Base-by-base conservation (phyloP, 495 filamentous ascomycete species). In the Xylona heveae region DNA sequence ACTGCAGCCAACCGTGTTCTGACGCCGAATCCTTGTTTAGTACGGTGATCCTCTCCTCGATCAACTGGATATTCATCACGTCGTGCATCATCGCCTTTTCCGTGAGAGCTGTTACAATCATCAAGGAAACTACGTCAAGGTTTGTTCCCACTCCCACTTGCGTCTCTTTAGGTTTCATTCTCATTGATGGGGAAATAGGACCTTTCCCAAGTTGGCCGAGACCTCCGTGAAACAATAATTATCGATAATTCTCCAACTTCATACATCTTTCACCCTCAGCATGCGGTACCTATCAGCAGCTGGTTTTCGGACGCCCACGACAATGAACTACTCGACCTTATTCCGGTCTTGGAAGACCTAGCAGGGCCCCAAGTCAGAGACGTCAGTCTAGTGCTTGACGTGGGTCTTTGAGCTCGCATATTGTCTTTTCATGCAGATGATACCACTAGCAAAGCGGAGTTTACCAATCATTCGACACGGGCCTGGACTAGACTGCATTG, bases 251-350 rank as follows among this genome's bases (percentile, higher is more conserved):
- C 88, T 15, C 90, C 88, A 12, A 99, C 90, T 10, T 93, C 84
- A 14, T 99, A 99, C 55, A 95, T 95, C 46, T 99, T 99, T 62
- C 88, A 99, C 44, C 88, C 90, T 9, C 85, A 99, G 59, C 88
- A 99, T 53, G 88, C 88, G 36, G 88, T 99, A 28, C 88, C 88
- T 15, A 99, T 99, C 57, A 94, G 85, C 66, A 94, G 85, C 65
- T 99, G 88, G 88, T 99, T 99, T 61, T 94, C 84, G 45, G 88
- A 99, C 58, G 88, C 90, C 35, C 88, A 99, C 55, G 88, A 99
- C 59, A 99, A 99, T 53, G 88, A 99, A 62, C 68, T 99, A 37
- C 64, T 99, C 44, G 88, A 99, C 49, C 62, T 99, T 38, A 99
- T 99, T 48, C 88, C 88, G 14, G 88, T 99, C 42, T 80, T 99